These are phyloP conservation scores for Sambucus nigra DNA, from an alignment of 129 eudicot species.

Conservation along the genomic window DNA sequence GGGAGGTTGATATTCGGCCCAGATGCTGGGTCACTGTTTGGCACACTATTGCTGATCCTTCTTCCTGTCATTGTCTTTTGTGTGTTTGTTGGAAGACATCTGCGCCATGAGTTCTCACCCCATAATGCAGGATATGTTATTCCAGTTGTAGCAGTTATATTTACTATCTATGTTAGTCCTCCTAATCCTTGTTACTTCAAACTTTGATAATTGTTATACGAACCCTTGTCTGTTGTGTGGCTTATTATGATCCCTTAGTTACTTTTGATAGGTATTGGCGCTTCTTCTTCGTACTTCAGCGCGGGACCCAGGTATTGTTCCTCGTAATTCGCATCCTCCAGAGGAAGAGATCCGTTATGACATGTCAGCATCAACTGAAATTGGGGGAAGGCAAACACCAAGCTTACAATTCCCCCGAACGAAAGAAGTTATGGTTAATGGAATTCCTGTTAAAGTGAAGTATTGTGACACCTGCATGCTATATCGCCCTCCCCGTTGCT, in stretches of 20 bases:
- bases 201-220: neutral
- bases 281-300: constrained; percentile 70
- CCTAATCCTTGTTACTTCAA: constrained; percentile 12
- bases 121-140: constrained; percentile 79
- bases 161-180: constrained; percentile 63
- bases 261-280: constrained; percentile 46
- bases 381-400: constrained; percentile 79
- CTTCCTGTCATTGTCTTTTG: constrained; percentile 61
- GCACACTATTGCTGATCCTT: constrained; percentile 46
- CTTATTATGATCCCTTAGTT: constrained; percentile 13
- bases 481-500: constrained; percentile 93
- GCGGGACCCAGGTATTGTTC: constrained; percentile 86
- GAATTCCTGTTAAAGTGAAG: constrained; percentile 80
- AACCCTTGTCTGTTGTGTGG: constrained; percentile 3
- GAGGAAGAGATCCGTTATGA: constrained; percentile 74
- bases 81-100: constrained; percentile 74
- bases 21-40: constrained; percentile 66
- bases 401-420: constrained; percentile 78
- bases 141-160: constrained; percentile 50
- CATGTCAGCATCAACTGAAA: constrained; percentile 45
- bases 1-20: constrained; percentile 93
- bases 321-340: constrained; percentile 83
- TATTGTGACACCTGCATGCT: constrained; percentile 98
- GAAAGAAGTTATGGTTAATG: constrained; percentile 87
- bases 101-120: constrained; percentile 58